Evolutionary conservation across 164 flowering plant species (phyloP).

Genomic region (Taxillus chinensis): DNA sequence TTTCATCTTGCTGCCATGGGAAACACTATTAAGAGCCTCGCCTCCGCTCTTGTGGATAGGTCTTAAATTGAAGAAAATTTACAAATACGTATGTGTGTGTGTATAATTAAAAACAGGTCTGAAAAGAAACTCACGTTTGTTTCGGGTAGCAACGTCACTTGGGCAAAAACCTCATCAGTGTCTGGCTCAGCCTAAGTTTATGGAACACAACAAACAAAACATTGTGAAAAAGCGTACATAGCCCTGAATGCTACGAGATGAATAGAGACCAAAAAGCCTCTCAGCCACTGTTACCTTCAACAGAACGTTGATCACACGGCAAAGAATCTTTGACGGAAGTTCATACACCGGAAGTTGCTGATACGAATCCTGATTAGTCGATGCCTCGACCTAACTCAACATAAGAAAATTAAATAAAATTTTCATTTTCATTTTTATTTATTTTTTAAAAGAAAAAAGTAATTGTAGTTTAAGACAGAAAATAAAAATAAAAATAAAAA

Average conservation of each 20-base stretch:
- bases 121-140: constrained; percentile 23
- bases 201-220: neutral
- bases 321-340: constrained; percentile 69
- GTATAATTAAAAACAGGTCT: too few relatives aligned
- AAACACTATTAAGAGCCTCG: neutral
- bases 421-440: too few relatives aligned
- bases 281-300: constrained; percentile 38
- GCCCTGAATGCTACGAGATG: neutral
- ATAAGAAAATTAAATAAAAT: too few relatives aligned
- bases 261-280: neutral
- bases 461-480: too few relatives aligned
- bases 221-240: too few relatives aligned
- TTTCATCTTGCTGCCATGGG: constrained; percentile 63
- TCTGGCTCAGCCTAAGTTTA: constrained; percentile 62
- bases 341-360: constrained; percentile 68
- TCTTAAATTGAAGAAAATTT: neutral
- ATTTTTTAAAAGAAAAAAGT: too few relatives aligned
- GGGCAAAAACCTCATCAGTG: constrained; percentile 87
- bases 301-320: constrained; percentile 61
- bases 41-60: neutral
- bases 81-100: too few relatives aligned
- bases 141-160: constrained; percentile 56
- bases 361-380: constrained; percentile 69
- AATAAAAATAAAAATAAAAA: too few relatives aligned
- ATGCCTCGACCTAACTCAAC: constrained; percentile 66